phyloP scores from a whole-genome alignment of 176 grass and related monocot species.

The Ensete glaucum region DNA sequence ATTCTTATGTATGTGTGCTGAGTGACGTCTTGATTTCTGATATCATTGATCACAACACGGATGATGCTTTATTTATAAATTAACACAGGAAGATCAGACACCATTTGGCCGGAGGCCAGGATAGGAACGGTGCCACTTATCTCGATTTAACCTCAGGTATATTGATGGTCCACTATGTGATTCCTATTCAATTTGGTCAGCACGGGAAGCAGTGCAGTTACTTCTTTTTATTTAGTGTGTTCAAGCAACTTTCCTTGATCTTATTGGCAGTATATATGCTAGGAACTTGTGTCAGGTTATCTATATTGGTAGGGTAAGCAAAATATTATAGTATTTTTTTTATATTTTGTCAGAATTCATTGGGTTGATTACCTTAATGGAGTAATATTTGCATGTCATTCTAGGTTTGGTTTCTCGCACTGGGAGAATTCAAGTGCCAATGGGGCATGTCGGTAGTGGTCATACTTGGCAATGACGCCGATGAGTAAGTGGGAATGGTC shows the following conservation, averaged over 20 bases:
- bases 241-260: background rate
- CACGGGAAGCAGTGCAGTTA: background rate
- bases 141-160: background rate
- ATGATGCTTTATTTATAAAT: slow-evolving; percentile 17
- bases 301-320: background rate
- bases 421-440: background rate
- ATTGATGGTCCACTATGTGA: background rate
- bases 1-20: background rate
- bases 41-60: background rate
- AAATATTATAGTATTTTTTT: background rate
- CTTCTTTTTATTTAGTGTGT: background rate
- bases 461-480: too few species aligned
- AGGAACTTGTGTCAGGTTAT: background rate
- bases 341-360: background rate
- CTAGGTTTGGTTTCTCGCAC: background rate
- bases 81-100: slow-evolving; percentile 57
- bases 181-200: background rate
- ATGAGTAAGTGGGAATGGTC: too few species aligned
- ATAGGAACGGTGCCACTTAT: background rate
- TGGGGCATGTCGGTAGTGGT: background rate
- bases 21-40: background rate
- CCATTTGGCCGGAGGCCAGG: slow-evolving; percentile 48
- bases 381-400: background rate
- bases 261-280: background rate
- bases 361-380: background rate